phyloP scores from a whole-genome alignment of 2,329 filamentous ascomycete genomes.

The Westerdykella sp. region DNA sequence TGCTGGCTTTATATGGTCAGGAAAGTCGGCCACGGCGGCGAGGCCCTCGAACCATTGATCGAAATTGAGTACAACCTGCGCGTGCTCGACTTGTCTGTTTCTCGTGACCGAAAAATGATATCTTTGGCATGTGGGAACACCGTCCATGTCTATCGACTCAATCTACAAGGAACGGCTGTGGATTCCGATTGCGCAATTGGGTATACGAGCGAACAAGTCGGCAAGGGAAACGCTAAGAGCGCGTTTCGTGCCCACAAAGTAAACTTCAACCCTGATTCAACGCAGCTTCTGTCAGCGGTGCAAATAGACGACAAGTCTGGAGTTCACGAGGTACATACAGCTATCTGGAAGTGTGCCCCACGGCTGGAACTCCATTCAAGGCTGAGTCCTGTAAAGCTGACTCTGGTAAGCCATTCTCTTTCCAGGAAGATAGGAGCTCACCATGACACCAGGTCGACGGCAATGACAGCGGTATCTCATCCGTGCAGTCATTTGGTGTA shows the following conservation, averaged over 20 bases:
- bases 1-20: no score
- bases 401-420: constrained; percentile 1
- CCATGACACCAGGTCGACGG: background rate
- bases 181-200: no score
- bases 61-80: no score
- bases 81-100: background rate
- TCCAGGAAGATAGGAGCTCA: background rate
- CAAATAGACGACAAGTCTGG: constrained; percentile 1
- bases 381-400: background rate
- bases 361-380: background rate
- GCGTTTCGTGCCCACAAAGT: constrained; percentile 3
- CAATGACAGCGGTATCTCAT: constrained; percentile 1
- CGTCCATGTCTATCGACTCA: background rate
- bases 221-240: background rate
- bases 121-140: constrained; percentile 1
- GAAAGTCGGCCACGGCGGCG: no score
- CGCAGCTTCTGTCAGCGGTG: constrained; percentile 1
- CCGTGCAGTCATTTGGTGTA: background rate
- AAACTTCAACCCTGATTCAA: constrained; percentile 3
- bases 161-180: background rate
- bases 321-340: constrained; percentile 1
- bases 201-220: background rate
- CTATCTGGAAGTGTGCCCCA: background rate
- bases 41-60: no score
- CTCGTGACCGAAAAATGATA: constrained; percentile 1